Conservation (phyloP, 2,329 filamentous ascomycete genomes). For the Phialocephala sp. region DNA sequence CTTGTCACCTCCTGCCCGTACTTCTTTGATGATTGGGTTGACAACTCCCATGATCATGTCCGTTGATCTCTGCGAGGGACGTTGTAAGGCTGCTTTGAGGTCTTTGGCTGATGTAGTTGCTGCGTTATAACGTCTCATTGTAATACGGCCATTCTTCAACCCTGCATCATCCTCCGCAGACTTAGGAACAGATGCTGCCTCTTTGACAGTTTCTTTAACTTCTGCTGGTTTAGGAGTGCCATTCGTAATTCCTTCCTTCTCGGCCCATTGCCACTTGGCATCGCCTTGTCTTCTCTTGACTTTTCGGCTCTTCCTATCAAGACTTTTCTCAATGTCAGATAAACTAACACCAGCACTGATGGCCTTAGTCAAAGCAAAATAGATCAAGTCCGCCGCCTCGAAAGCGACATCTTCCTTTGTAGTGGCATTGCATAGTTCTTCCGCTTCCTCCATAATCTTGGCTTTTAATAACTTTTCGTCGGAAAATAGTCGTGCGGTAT, state of each 20-base stretch:
- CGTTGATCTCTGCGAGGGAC: constrained; percentile 93
- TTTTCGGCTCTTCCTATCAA: constrained; percentile 94
- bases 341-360: constrained; percentile 83
- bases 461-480: constrained; percentile 88
- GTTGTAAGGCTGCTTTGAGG: constrained; percentile 77
- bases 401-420: constrained; percentile 86
- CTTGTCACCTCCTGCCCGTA: constrained; percentile 82
- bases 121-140: constrained; percentile 81
- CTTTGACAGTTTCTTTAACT: constrained; percentile 50
- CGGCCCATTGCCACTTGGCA: constrained; percentile 91
- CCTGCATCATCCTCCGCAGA: constrained; percentile 56
- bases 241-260: constrained; percentile 72
- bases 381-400: constrained; percentile 93
- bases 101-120: constrained; percentile 66
- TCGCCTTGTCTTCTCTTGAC: constrained; percentile 92
- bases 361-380: constrained; percentile 93
- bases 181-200: constrained; percentile 56
- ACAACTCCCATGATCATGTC: constrained; percentile 92
- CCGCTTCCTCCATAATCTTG: constrained; percentile 98
- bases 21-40: constrained; percentile 87
- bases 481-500: constrained; percentile 90
- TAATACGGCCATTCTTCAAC: constrained; percentile 64
- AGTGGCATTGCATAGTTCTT: constrained; percentile 88
- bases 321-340: constrained; percentile 87
- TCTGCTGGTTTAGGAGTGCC: constrained; percentile 31